These are phyloP conservation scores for Nannizzia gypsea DNA, from an alignment of 2,329 filamentous ascomycete species.

Conservation along the genomic window DNA sequence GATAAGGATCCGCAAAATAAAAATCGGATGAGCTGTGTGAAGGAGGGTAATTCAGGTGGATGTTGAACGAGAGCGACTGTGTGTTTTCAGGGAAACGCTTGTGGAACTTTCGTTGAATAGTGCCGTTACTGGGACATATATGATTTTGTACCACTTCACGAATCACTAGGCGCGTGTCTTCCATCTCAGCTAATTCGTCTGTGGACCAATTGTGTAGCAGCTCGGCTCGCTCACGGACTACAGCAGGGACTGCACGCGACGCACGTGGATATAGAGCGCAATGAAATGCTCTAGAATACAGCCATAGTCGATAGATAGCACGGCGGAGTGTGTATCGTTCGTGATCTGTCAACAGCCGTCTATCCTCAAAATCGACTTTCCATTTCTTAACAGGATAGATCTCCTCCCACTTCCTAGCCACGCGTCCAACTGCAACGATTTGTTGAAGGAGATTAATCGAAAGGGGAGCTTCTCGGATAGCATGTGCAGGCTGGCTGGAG, in stretches of 20 bases:
- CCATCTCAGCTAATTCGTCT: conserved; percentile 46
- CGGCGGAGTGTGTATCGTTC: conserved; percentile 44
- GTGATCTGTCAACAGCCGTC: conserved; percentile 39
- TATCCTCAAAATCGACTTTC: conserved; percentile 45
- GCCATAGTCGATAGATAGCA: conserved; percentile 50
- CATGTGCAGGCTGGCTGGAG: conserved; percentile 45
- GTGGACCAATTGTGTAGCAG: conserved; percentile 50
- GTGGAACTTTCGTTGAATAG: conserved; percentile 47
- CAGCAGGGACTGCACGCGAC: conserved; percentile 35
- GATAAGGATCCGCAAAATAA: conserved; percentile 7
- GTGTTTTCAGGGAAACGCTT: conserved; percentile 43
- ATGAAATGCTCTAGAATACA: conserved; percentile 49
- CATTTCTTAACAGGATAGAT: conserved; percentile 54
- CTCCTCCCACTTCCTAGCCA: conserved; percentile 47
- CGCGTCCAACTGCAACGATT: conserved; percentile 41
- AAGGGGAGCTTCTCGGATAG: conserved; percentile 41
- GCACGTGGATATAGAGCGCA: conserved; percentile 41
- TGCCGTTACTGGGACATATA: conserved; percentile 51
- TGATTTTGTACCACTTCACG: conserved; percentile 46
- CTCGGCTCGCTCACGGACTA: conserved; percentile 42
- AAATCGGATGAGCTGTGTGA: conserved; percentile 22
- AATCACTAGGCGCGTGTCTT: conserved; percentile 46
- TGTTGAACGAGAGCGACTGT: conserved; percentile 41
- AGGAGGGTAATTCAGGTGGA: conserved; percentile 40
- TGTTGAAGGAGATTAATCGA: conserved; percentile 46